Evolutionary conservation across 176 grass and related monocot species (phyloP).

Genomic region (Leersia perrieri): DNA sequence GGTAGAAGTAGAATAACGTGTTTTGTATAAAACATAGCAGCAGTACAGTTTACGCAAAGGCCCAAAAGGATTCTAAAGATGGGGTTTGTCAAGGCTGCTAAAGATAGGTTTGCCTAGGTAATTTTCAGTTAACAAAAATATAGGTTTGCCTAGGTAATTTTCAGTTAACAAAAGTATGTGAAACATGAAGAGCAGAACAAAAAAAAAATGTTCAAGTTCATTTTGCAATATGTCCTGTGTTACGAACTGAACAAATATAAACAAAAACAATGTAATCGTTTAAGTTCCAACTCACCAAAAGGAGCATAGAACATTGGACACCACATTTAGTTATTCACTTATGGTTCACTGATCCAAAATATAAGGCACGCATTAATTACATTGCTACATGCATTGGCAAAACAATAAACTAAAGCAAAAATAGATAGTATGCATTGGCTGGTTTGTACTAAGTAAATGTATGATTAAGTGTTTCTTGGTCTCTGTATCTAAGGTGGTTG

Average conservation of each 20-base stretch:
- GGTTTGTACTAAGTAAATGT: too few relatives aligned
- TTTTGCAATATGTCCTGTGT: neutral
- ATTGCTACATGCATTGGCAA: too few relatives aligned
- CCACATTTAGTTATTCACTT: neutral
- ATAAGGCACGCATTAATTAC: too few relatives aligned
- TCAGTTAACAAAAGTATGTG: neutral
- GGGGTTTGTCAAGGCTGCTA: neutral
- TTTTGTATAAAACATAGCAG: neutral
- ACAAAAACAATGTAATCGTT: neutral
- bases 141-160: neutral
- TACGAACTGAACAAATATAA: neutral
- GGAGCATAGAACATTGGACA: neutral
- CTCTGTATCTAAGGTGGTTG: too few relatives aligned
- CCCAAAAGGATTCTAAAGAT: neutral
- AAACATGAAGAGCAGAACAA: slow-evolving; percentile 5
- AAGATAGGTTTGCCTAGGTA: neutral
- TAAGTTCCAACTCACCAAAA: neutral
- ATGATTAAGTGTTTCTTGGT: too few relatives aligned
- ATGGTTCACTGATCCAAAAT: too few relatives aligned
- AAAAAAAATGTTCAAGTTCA: neutral
- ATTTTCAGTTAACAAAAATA: neutral
- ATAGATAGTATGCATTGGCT: too few relatives aligned
- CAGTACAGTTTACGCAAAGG: neutral
- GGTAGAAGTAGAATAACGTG: neutral
- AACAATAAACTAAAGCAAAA: too few relatives aligned